A percentile compares a stretch with the other conserved stretches of the same genome.
phyloP scores from a whole-genome alignment of 2,329 filamentous ascomycete genomes.

The Leptographium wingfieldii region DNA sequence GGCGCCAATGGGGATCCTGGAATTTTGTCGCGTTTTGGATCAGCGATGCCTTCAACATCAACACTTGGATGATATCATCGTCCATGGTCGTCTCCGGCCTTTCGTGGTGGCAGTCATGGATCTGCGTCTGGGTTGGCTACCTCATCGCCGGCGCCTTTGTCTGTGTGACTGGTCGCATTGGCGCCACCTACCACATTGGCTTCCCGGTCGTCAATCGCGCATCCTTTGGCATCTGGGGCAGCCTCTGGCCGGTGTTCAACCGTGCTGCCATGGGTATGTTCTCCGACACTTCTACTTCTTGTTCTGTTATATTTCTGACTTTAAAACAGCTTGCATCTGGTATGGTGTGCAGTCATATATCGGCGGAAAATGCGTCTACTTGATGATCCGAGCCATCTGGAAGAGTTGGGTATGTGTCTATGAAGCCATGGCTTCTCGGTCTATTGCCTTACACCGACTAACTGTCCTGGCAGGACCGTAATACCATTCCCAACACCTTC shows the following conservation, averaged over 20 bases:
- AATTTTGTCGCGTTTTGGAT: constrained; percentile 88
- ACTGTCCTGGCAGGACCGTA: constrained; percentile 5
- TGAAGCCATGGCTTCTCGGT: constrained; percentile 31
- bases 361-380: constrained; percentile 69
- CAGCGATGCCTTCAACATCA: constrained; percentile 76
- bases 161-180: constrained; percentile 67
- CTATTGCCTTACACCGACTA: neutral
- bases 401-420: constrained; percentile 47
- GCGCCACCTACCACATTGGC: constrained; percentile 76
- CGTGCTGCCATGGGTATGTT: constrained; percentile 23
- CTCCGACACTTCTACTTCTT: neutral
- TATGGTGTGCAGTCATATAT: constrained; percentile 64
- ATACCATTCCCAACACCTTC: constrained; percentile 25
- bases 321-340: constrained; percentile 21
- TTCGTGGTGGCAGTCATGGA: constrained; percentile 85
- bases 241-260: constrained; percentile 20
- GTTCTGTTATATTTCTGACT: neutral
- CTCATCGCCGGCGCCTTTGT: constrained; percentile 64
- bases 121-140: constrained; percentile 84
- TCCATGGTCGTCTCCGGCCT: constrained; percentile 67
- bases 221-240: constrained; percentile 65
- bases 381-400: constrained; percentile 82
- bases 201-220: constrained; percentile 67
- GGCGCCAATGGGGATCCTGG: constrained; percentile 73
- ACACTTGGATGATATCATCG: constrained; percentile 89